These are phyloP conservation scores for Cinnamomum micranthum DNA, from an alignment of 164 flowering plant species.

Conservation along the genomic window DNA sequence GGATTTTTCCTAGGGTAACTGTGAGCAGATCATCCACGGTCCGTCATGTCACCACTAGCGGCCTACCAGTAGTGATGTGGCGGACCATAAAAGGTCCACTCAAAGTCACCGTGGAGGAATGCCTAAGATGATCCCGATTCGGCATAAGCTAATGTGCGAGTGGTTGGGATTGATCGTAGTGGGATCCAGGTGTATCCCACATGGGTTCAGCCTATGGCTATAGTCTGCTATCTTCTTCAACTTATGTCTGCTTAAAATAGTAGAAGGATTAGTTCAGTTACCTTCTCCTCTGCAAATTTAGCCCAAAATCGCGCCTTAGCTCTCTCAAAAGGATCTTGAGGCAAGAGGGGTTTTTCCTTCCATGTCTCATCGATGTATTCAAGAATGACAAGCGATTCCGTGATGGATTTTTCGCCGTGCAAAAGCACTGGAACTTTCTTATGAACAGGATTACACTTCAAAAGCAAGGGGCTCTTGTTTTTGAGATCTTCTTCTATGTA, in stretches of 20 bases:
- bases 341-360: constrained; percentile 7
- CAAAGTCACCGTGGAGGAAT: no score
- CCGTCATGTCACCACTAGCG: accelerated
- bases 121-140: no score
- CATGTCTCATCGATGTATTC: constrained; percentile 16
- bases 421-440: constrained; percentile 8
- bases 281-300: constrained; percentile 5
- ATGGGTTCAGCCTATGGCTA: no score
- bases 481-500: constrained; percentile 5
- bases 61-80: no score
- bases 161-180: no score
- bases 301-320: constrained; percentile 27
- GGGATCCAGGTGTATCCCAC: no score
- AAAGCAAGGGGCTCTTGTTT: constrained; percentile 4
- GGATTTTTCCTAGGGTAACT: no score
- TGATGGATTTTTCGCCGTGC: constrained; percentile 1
- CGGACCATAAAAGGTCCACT: no score
- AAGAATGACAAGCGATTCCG: constrained; percentile 10
- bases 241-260: no score
- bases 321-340: constrained; percentile 12
- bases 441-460: constrained; percentile 8
- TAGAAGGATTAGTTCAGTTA: not conserved
- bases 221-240: no score
- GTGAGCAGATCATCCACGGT: no score
- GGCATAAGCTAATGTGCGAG: no score